A percentile compares a stretch with the other conserved stretches of the same genome.
These are phyloP conservation scores for Infundibulicybe gibba DNA, from an alignment of 768 basidiomycete genomes.

Conservation along the genomic window DNA sequence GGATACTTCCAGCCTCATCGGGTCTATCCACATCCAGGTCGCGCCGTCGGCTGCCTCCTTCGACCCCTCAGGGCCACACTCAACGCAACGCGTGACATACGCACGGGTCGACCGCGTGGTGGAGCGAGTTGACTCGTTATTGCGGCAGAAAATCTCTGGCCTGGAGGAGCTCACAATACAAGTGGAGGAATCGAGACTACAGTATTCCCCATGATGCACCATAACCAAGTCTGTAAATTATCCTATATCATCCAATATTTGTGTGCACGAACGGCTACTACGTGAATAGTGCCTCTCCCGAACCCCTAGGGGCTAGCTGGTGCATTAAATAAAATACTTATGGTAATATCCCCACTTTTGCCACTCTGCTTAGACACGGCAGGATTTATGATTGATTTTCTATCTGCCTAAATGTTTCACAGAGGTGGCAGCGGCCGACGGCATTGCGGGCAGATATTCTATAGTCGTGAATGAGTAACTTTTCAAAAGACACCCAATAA, in stretches of 20 bases:
- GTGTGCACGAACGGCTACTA: too few species aligned
- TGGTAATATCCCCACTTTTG: too few species aligned
- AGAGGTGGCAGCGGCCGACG: conserved; percentile 80
- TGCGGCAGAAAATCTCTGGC: conserved; percentile 73
- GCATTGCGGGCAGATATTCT: conserved; percentile 94
- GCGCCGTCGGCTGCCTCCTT: conserved; percentile 52
- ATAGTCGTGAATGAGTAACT: conserved; percentile 4
- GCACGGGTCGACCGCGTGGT: conserved; percentile 69
- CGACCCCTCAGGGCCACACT: conserved; percentile 55
- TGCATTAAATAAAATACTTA: too few species aligned
- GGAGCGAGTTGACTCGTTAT: conserved; percentile 66
- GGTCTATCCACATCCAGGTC: conserved; percentile 92
- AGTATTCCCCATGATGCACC: too few species aligned
- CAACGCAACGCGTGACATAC: conserved; percentile 43
- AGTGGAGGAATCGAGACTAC: conserved; percentile 45
- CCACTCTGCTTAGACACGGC: too few species aligned
- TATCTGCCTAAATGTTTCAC: conserved; percentile 24
- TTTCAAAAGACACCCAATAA: conserved; percentile 1
- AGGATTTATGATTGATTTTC: too few species aligned
- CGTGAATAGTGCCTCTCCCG: too few species aligned
- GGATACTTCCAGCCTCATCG: conserved; percentile 80
- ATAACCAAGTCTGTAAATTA: too few species aligned
- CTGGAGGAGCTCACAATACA: conserved; percentile 91
- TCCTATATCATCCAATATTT: too few species aligned
- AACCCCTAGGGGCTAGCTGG: too few species aligned